Evolutionary conservation across 2,329 filamentous ascomycete genomes (phyloP), one percentile per base, ranked within the genome.

Genomic region (Nemania sp.): DNA sequence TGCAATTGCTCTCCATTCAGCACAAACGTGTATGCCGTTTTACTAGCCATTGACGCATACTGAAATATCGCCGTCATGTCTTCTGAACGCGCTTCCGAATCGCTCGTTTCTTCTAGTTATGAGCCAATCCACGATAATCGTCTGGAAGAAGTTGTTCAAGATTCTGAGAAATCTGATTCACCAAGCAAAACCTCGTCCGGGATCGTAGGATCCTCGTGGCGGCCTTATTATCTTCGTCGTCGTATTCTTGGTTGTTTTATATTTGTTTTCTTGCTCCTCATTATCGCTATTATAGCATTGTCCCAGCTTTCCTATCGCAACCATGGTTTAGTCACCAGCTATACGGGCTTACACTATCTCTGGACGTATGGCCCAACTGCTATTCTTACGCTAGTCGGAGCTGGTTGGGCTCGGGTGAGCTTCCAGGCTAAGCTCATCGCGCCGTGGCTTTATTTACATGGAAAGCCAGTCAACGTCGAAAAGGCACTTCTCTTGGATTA

Each of bases 361-460:
- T 54, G 51, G 51, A 49, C 24, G 8, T 54, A 48, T 33, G 50
- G 50, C 14, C 50, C 50, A n/a, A 48, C 44, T 3, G 50, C 37
- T 1, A 44, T 49, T 11, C 20, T 53, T 11, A 49, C 45, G 1
- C 5, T 33, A 4, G 20, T 54, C 5, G 40, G 23, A 1, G 23
- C 51, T 5, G 9, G 39, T 6, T 54, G 51, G 51, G 17, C 39
- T 2, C 6, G 51, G 3, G n/a, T 24, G 3, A 26, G 31, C 2
- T 54, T 17, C 5, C 45, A 54, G 14, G 45, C 51, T 3, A 54
- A 54, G 22, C 11, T 45, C 3, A 45, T 12, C 5, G 51, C 45
- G 3, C 51, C 51, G 9, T 54, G 45, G 45, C 14, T 22, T 19
- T 43, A 37, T 3, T 22, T 52, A 17, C 12, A 17, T 15, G n/a